Base-by-base conservation (phyloP, 768 basidiomycete species). In the Boletellus ananas region DNA sequence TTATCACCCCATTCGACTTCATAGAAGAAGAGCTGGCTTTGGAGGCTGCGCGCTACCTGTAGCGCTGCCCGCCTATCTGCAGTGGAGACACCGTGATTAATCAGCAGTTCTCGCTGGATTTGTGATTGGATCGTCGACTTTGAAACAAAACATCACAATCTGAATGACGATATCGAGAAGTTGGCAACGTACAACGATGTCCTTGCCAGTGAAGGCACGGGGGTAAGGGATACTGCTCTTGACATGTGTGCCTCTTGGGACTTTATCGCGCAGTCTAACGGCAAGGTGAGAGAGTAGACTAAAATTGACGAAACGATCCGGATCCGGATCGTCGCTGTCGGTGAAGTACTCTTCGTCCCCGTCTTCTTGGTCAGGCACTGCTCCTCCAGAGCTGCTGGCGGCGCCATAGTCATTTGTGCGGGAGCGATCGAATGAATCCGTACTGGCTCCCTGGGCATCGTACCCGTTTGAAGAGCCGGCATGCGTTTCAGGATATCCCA, bases 1-100 rank as follows among this genome's bases (percentile, higher is more conserved):
- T 84, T 81, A 43, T 84, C 83, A 27, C 88, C 91, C 90, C 94
- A 95, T 63, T 97, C 94, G 7, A 97, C 94, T 65, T 98, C 95
- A 63, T 92, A 91, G 68, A 96, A 94, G 76, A 93, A 97, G 5
- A 98, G 77, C 64, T 95, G 92, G 51, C 81, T 85, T 63, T 97
- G 94, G 34, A 98, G 74, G 50, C 89, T 90, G 34, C 92, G 84
- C 4, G 93, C 96, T 34, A 95, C 85, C 63, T 88, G 84, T 25
- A 96, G 72, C 4, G 94, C 91, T 14, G 86, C 84, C 6, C 89
- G 80, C 8, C 94, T 78, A 58, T 94, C 91, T 52, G 79, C 85
- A 0, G 83, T 84, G 3, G 84, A 83, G 33, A 87, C 75, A 11
- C 81, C 83, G 53, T 90, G 86, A 47, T 84, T 81, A 59, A 86